These are phyloP conservation scores for Stemphylium beticola DNA, from an alignment of 2,329 filamentous ascomycete genomes.

Conservation along the genomic window DNA sequence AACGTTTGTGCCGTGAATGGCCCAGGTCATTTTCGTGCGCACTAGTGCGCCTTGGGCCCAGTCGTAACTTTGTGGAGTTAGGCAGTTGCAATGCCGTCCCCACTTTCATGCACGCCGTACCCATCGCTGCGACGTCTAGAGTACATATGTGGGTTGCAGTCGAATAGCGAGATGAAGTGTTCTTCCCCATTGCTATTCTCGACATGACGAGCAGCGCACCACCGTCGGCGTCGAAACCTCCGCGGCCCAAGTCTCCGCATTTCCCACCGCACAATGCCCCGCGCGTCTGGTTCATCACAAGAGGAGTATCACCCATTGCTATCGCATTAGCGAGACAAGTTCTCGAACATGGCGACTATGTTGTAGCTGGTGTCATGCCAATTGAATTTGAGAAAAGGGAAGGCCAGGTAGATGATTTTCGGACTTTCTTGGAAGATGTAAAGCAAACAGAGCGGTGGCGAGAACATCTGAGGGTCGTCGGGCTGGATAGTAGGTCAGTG, in stretches of 20 bases:
- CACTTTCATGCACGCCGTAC: slow-evolving; percentile 9
- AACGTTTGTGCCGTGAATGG: slow-evolving; percentile 10
- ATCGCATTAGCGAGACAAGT: slow-evolving; percentile 82
- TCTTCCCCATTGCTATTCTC: background rate
- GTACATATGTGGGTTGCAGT: background rate
- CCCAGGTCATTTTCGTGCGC: slow-evolving; percentile 21
- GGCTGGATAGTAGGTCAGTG: slow-evolving; percentile 60
- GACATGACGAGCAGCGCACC: slow-evolving; percentile 23
- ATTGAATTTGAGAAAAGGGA: slow-evolving; percentile 75
- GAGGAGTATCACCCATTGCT: slow-evolving; percentile 81
- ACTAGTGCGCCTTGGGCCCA: slow-evolving; percentile 21
- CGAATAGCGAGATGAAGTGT: slow-evolving; percentile 6
- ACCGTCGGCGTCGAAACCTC: slow-evolving; percentile 38
- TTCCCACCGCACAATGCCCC: slow-evolving; percentile 70
- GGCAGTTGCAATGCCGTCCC: slow-evolving; percentile 21
- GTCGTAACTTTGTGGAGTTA: slow-evolving; percentile 12
- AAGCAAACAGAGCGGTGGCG: slow-evolving; percentile 79
- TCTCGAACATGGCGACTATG: slow-evolving; percentile 89
- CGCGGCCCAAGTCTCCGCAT: slow-evolving; percentile 52
- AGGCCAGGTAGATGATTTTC: slow-evolving; percentile 75
- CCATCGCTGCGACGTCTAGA: background rate
- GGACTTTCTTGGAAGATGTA: slow-evolving; percentile 73
- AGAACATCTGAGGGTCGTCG: slow-evolving; percentile 72
- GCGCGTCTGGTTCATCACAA: slow-evolving; percentile 91
- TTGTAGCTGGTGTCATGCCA: slow-evolving; percentile 82